Percentiles rank a stretch among this genome's conserved stretches.
Conservation (phyloP, 2,329 filamentous ascomycete genomes). For the Alternaria tenuissima region DNA sequence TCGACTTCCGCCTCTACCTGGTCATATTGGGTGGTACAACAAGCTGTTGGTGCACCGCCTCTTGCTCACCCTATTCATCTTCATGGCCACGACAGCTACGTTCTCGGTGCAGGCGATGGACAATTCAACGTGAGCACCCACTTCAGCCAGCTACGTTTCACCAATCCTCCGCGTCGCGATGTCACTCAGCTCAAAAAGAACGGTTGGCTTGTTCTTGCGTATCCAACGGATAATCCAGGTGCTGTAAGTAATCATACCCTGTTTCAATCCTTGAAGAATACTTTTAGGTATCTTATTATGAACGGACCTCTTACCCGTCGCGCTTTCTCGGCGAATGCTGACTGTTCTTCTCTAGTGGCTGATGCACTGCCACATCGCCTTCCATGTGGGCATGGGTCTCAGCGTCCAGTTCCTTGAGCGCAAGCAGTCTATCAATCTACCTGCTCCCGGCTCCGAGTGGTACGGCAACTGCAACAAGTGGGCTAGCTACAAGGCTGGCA, state of each 20-base stretch:
- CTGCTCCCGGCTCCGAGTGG: conserved; percentile 33
- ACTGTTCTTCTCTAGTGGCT: conserved; percentile 28
- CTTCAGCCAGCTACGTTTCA: conserved; percentile 41
- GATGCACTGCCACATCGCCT: conserved; percentile 41
- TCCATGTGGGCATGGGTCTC: conserved; percentile 41
- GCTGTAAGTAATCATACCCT: conserved; percentile 10
- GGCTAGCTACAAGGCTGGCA: conserved; percentile 24
- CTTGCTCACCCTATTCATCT: conserved; percentile 49
- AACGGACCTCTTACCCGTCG: neutral
- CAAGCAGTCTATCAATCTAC: conserved; percentile 31
- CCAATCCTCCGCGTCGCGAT: conserved; percentile 48
- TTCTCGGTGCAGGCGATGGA: conserved; percentile 46
- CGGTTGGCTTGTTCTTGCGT: conserved; percentile 60
- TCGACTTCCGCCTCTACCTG: conserved; percentile 39
- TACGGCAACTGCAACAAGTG: conserved; percentile 41
- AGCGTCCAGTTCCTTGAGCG: conserved; percentile 38
- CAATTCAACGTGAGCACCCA: conserved; percentile 21
- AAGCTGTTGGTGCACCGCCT: conserved; percentile 43
- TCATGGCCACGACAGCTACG: conserved; percentile 37
- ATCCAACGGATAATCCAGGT: conserved; percentile 61
- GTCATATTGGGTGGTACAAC: conserved; percentile 60
- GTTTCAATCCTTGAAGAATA: neutral
- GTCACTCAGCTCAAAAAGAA: conserved; percentile 38
- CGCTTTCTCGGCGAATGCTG: neutral
- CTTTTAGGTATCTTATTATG: neutral